Conservation (phyloP, 2,329 filamentous ascomycete species). For the Trichophyton benhamiae region DNA sequence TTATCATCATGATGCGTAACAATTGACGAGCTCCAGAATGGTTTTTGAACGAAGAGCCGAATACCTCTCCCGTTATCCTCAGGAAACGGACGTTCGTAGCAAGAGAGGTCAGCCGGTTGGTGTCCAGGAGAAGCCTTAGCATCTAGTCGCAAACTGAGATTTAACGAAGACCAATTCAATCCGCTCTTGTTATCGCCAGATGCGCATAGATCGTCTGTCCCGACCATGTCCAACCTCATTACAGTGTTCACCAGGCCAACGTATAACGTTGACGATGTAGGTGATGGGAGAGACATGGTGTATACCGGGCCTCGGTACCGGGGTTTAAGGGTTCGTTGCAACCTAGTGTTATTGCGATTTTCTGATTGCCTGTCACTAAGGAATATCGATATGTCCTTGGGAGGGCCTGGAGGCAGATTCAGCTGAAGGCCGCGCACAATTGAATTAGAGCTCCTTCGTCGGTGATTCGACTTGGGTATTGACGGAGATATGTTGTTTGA, state of each 20-base stretch:
- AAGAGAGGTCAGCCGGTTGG: slow-evolving; percentile 28
- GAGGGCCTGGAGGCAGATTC: slow-evolving; percentile 5
- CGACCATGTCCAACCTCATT: slow-evolving; percentile 33
- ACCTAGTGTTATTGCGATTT: slow-evolving; percentile 4
- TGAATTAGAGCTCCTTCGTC: slow-evolving; percentile 1
- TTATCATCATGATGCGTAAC: slow-evolving; percentile 11
- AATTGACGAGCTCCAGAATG: slow-evolving; percentile 15
- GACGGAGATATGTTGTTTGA: slow-evolving; percentile 16
- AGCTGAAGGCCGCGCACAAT: not conserved
- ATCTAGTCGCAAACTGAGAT: slow-evolving; percentile 19
- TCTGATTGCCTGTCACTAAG: slow-evolving; percentile 23
- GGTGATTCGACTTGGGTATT: slow-evolving; percentile 2
- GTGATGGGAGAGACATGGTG: slow-evolving; percentile 33
- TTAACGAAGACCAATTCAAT: slow-evolving; percentile 23
- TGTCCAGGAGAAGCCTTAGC: slow-evolving; percentile 14
- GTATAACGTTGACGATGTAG: slow-evolving; percentile 35
- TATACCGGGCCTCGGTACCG: slow-evolving; percentile 36
- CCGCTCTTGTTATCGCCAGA: slow-evolving; percentile 11
- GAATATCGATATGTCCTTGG: slow-evolving; percentile 33
- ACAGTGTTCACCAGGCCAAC: slow-evolving; percentile 33
- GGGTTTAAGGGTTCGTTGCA: slow-evolving; percentile 5
- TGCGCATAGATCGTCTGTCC: slow-evolving; percentile 31
- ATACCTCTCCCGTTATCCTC: slow-evolving; percentile 23
- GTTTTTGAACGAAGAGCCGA: slow-evolving; percentile 26
- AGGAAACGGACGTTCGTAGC: slow-evolving; percentile 32